Evolutionary conservation across 2,329 filamentous ascomycete species (phyloP), one percentile per base, ranked within the genome.

Genomic region (Trichoderma cornu-damae): DNA sequence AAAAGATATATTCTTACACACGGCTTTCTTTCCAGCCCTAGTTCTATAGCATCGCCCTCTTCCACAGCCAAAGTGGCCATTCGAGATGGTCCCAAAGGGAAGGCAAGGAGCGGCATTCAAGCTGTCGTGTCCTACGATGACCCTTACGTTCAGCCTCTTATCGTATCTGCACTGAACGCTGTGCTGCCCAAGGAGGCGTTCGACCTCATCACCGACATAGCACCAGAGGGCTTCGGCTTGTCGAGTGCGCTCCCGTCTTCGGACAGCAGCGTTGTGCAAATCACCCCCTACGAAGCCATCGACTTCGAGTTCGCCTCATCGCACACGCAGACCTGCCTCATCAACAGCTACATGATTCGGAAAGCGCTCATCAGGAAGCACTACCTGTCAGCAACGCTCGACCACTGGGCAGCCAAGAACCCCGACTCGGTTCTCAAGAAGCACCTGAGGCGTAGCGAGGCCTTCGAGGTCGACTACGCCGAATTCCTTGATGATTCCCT

Each of bases 361-460:
- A 97, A 97, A 77, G 94, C 94, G 0, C 79, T 99, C 18, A 97
- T 97, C 65, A 84, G 94, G 59, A 99, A 99, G 73, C 94, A 99
- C 71, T 97, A 94, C 69, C 81, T 99, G 3, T 87, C 88, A 3
- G 84, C 86, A 18, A 96, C 92, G 0, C 83, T 96, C 20, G 82
- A 88, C 46, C 87, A 89, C 68, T 97, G 92, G 90, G 77, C 89
- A 4, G 84, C 86, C 37, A 99, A 99, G 72, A 80, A 94, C 65
- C 90, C 93, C 0, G 72, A 79, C 0, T 90, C 86, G 8, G 71
- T 86, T 4, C 77, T 99, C 11, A 79, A 76, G 58, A 74, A 76
- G 1, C 87, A 94, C 66, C 83, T 96, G 55, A 89, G 90, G 69
- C 82, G 86, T 2, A 85, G 85, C 42, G 89, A 95, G 61, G 84